Evolutionary conservation across 768 basidiomycete species (phyloP).

Genomic region (Agaricus subrufescens): DNA sequence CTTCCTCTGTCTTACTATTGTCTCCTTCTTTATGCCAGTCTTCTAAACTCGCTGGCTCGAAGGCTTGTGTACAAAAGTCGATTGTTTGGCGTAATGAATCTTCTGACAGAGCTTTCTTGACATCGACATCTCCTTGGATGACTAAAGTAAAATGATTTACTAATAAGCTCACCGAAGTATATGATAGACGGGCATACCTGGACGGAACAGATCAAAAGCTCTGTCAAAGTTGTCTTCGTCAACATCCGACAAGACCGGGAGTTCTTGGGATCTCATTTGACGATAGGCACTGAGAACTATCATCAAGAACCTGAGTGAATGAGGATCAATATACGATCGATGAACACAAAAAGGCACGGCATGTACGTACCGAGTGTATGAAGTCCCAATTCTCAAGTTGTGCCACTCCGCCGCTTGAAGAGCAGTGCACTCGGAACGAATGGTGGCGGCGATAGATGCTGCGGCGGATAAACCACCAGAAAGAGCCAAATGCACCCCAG

Average conservation of each 20-base stretch:
- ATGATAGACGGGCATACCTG: conserved; percentile 18
- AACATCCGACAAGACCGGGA: conserved; percentile 34
- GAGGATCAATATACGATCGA: neutral
- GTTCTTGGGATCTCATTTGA: conserved; percentile 37
- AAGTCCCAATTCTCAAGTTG: conserved; percentile 23
- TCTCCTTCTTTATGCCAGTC: conserved; percentile 10
- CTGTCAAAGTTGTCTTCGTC: conserved; percentile 45
- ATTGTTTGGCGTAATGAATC: conserved; percentile 15
- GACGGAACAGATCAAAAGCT: conserved; percentile 39
- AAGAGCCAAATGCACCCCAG: conserved; percentile 30
- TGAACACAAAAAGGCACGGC: neutral
- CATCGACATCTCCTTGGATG: conserved; percentile 23
- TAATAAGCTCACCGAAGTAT: neutral
- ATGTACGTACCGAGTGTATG: conserved; percentile 28
- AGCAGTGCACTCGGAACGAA: conserved; percentile 25
- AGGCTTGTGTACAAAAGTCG: conserved; percentile 16
- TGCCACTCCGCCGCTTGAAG: conserved; percentile 26
- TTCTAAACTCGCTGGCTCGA: conserved; percentile 12
- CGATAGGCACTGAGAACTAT: conserved; percentile 45
- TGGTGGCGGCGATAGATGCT: conserved; percentile 26
- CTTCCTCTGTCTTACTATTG: neutral
- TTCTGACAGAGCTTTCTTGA: conserved; percentile 13
- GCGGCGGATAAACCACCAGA: conserved; percentile 30
- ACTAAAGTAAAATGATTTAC: conserved; percentile 11
- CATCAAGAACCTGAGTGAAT: conserved; percentile 31